A percentile compares a stretch with the other conserved stretches of the same genome.
These are phyloP conservation scores for Perkinsus olseni DNA, from an alignment of 169 alveolate genomes.

Conservation along the genomic window DNA sequence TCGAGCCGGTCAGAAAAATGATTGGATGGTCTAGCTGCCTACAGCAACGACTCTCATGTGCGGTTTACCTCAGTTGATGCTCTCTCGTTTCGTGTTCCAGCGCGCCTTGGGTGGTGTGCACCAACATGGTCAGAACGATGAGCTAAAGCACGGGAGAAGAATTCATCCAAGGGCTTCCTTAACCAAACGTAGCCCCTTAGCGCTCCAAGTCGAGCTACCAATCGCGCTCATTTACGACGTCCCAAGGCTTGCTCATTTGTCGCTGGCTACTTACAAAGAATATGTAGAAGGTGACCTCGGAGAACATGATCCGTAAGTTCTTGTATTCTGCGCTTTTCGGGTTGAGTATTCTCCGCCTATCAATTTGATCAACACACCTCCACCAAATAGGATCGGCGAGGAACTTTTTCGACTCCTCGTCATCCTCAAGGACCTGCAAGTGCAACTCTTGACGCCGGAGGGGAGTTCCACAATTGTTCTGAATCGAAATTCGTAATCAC, in stretches of 20 bases:
- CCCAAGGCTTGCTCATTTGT: not conserved
- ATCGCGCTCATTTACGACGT: not conserved
- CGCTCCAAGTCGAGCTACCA: too few species aligned
- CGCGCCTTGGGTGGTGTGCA: not conserved
- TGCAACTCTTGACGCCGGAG: too few species aligned
- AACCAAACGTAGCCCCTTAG: too few species aligned
- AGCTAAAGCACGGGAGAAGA: not conserved
- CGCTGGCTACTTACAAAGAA: not conserved
- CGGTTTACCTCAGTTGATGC: not conserved
- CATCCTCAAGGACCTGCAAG: not conserved
- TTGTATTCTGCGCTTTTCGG: not conserved
- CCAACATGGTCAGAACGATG: not conserved
- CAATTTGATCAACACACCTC: not conserved
- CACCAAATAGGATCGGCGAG: not conserved
- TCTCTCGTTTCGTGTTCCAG: not conserved
- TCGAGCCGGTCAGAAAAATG: too few species aligned
- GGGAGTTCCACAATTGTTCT: too few species aligned
- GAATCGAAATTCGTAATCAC: too few species aligned
- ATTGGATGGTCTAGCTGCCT: too few species aligned
- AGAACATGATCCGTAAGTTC: not conserved
- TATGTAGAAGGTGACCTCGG: not conserved
- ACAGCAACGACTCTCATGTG: not conserved
- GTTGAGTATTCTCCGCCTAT: not conserved
- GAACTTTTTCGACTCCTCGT: not conserved
- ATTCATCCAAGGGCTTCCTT: too few species aligned